These are phyloP conservation scores for Symbiodinium natans DNA, from an alignment of 73 alveolate species.

Conservation along the genomic window DNA sequence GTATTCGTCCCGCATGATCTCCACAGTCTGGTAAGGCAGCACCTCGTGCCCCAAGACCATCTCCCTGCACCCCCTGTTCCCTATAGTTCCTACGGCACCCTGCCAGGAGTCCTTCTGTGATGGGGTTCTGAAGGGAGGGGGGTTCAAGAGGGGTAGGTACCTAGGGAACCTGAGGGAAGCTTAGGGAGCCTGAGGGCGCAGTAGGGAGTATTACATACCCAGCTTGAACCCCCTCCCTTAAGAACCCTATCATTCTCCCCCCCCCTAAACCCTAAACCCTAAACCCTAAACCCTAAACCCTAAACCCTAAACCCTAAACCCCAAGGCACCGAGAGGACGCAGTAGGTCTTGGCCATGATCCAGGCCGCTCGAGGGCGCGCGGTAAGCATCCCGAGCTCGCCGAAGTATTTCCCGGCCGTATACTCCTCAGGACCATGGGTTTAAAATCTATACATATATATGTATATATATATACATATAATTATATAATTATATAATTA, in stretches of 20 bases:
- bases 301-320: not conserved
- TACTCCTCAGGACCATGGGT: slow-evolving; percentile 5
- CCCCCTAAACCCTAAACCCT: not conserved
- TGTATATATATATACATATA: too few relatives aligned
- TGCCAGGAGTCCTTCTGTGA: too few relatives aligned
- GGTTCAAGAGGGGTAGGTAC: too few relatives aligned
- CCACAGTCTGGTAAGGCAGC: slow-evolving; percentile 85
- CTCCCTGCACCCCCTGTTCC: not conserved
- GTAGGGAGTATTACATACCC: too few relatives aligned
- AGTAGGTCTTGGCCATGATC: slow-evolving; percentile 91
- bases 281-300: not conserved
- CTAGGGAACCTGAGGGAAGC: too few relatives aligned
- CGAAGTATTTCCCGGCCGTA: slow-evolving; percentile 87
- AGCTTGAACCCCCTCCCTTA: too few relatives aligned
- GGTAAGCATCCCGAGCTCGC: slow-evolving; percentile 88
- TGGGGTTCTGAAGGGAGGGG: too few relatives aligned
- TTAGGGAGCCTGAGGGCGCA: too few relatives aligned
- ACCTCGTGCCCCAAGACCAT: slow-evolving; percentile 9
- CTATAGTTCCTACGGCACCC: too few relatives aligned
- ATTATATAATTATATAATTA: too few relatives aligned
- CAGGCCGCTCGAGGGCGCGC: slow-evolving; percentile 91
- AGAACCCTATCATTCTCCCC: not conserved
- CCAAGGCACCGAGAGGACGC: slow-evolving; percentile 76
- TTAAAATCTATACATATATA: too few relatives aligned
- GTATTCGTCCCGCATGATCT: slow-evolving; percentile 57